phyloP scores from a whole-genome alignment of 129 eudicot species.

The Flaveria robusta region DNA sequence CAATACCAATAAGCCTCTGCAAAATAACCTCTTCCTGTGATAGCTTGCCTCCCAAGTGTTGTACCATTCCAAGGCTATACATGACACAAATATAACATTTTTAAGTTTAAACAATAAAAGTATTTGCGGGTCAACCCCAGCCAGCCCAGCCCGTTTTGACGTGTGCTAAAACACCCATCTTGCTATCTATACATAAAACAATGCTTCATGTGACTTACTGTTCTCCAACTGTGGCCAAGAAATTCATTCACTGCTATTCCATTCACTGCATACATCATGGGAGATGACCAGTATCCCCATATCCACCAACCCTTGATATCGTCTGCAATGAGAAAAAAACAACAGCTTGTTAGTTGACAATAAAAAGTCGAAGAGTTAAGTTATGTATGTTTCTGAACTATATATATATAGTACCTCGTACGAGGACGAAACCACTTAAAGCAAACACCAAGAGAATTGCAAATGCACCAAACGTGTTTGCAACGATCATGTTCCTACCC shows the following conservation, averaged over 20 bases:
- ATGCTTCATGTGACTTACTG: constrained; percentile 39
- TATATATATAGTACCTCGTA: constrained; percentile 38
- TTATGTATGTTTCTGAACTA: constrained; percentile 2
- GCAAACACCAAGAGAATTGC: constrained; percentile 49
- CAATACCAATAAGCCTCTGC: constrained; percentile 74
- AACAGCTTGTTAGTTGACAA: constrained; percentile 1
- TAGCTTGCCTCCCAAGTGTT: constrained; percentile 41
- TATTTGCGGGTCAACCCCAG: not conserved
- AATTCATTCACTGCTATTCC: constrained; percentile 59
- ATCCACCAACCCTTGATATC: constrained; percentile 51
- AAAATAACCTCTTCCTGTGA: constrained; percentile 54
- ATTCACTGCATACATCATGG: constrained; percentile 64
- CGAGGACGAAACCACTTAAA: constrained; percentile 51
- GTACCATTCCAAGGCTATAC: constrained; percentile 24
- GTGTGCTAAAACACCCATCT: not conserved
- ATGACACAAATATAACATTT: not conserved
- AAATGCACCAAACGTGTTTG: constrained; percentile 61
- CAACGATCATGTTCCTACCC: constrained; percentile 64
- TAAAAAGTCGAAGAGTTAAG: not conserved
- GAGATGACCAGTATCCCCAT: constrained; percentile 68
- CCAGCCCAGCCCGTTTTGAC: not conserved
- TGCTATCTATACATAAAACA: not conserved
- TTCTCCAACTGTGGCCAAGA: constrained; percentile 53
- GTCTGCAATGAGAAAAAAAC: constrained; percentile 26
- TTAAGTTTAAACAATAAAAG: not conserved